These are phyloP conservation scores for Saccharomycopsis javanensis DNA, from an alignment of 805 yeast genomes.

Conservation along the genomic window DNA sequence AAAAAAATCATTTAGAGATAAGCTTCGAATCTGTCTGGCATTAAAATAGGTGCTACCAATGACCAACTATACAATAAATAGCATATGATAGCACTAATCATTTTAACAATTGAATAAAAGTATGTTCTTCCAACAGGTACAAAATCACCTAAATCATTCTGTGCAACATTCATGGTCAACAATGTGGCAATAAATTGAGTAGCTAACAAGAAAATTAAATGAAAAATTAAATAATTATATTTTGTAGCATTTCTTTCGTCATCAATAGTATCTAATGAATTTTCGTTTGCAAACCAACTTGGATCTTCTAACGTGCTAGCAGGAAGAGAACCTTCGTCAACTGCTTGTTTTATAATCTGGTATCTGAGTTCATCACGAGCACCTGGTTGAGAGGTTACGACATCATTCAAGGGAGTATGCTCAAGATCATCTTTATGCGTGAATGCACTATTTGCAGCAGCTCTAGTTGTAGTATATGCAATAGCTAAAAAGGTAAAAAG, in stretches of 20 bases:
- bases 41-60: slow-evolving; percentile 74
- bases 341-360: slow-evolving; percentile 88
- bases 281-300: slow-evolving; percentile 41
- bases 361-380: slow-evolving; percentile 63
- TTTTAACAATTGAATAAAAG: slow-evolving; percentile 91
- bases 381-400: slow-evolving; percentile 41
- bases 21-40: slow-evolving; percentile 74
- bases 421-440: slow-evolving; percentile 34
- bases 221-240: slow-evolving; percentile 83
- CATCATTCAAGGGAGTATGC: slow-evolving; percentile 30
- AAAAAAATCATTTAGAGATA: neutral
- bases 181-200: slow-evolving; percentile 95
- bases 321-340: slow-evolving; percentile 92
- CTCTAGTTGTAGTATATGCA: slow-evolving; percentile 94
- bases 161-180: slow-evolving; percentile 82
- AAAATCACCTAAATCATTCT: slow-evolving; percentile 77
- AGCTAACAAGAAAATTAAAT: slow-evolving; percentile 83
- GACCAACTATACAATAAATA: slow-evolving; percentile 84
- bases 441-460: slow-evolving; percentile 75
- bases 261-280: slow-evolving; percentile 37
- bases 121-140: slow-evolving; percentile 96
- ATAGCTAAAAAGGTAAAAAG: slow-evolving; percentile 89
- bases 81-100: slow-evolving; percentile 87
- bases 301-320: slow-evolving; percentile 79
- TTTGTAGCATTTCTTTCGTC: slow-evolving; percentile 56